These are phyloP conservation scores for Diplodia scrobiculata DNA, from an alignment of 2,329 filamentous ascomycete genomes.

Conservation along the genomic window DNA sequence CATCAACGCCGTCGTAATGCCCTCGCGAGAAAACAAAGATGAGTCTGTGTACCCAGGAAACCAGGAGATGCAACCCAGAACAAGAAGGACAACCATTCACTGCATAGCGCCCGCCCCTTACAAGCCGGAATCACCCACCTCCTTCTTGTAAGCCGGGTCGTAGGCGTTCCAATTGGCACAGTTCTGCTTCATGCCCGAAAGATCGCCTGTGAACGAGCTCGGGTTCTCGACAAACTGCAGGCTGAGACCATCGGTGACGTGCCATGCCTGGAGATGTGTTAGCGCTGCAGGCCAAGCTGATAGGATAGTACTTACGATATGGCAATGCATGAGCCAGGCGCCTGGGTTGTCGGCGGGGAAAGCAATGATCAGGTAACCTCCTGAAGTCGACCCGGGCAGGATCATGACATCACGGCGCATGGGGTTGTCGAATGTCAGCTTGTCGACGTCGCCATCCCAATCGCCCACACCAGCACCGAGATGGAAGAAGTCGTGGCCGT, in stretches of 20 bases:
- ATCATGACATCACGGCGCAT: conserved; percentile 46
- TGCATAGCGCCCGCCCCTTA: not conserved
- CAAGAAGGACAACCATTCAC: no score
- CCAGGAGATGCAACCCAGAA: no score
- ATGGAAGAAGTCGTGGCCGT: conserved; percentile 49
- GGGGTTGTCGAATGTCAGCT: conserved; percentile 45
- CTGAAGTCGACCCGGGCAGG: conserved; percentile 36
- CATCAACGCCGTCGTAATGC: conserved; percentile 6
- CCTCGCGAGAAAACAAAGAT: not conserved
- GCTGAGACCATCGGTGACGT: conserved; percentile 48
- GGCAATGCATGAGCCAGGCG: conserved; percentile 36
- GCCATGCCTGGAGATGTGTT: conserved; percentile 35
- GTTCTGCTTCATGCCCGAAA: conserved; percentile 36
- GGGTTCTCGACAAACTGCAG: conserved; percentile 57
- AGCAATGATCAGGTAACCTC: conserved; percentile 54
- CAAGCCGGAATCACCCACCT: conserved; percentile 26
- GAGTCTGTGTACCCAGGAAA: no score
- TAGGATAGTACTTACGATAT: conserved; percentile 25
- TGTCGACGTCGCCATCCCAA: conserved; percentile 41
- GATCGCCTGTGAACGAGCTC: conserved; percentile 33
- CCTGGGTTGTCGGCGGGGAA: conserved; percentile 59
- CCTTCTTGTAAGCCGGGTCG: conserved; percentile 27
- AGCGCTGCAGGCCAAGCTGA: not conserved
- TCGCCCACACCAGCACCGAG: conserved; percentile 41
- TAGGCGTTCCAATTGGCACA: conserved; percentile 42